Base-by-base conservation (phyloP, 768 basidiomycete species). In the Podaxis sp. region DNA sequence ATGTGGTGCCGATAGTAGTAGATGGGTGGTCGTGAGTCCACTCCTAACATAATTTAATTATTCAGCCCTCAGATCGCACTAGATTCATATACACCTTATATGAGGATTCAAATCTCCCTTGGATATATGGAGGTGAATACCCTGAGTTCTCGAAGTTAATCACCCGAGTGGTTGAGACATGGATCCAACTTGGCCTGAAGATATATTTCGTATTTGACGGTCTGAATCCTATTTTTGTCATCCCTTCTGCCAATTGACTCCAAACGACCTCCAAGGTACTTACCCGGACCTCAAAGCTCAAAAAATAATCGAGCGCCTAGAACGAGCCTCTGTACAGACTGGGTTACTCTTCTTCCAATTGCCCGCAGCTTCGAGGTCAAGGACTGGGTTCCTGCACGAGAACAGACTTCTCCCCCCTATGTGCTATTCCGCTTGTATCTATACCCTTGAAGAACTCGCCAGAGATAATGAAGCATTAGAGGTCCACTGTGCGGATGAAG, bases 81-180 rank as follows among this genome's bases (percentile, higher is more conserved):
- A 94, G 92, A 40, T 91, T 95, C 74, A 89, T 94, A 64, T 93
- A 87, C 70, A 80, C 84, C 65, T 62, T 93, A 22, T 79, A 89
- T 64, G 74, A 81, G 30, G 78, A 80, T 58, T 86, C 87, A 2
- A 79, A 76, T 60, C 76, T 92, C 52, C 87, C 90, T 4, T 94
- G 92, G 93, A 89, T 91, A 0, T 95, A 91, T 68, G 93, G 93
- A 4, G 93, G 93, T 11, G 91, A 95, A 73, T 91, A 91, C 66
- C 69, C 73, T 1, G 80, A 80, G 58, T 88, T 91, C 64, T 72
- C 74, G 6, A 67, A 71, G n/a, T 72, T 83, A 13, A 78, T 90
- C 3, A 72, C 70, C 46, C 72, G 66, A 52, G 81, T 87, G 17
- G 84, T 90, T 11, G 71, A 80, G 63, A 85, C 88, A 12, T 93